Evolutionary conservation across 306 rosid genomes (phyloP).

Genomic region (Sicyos baderoa): DNA sequence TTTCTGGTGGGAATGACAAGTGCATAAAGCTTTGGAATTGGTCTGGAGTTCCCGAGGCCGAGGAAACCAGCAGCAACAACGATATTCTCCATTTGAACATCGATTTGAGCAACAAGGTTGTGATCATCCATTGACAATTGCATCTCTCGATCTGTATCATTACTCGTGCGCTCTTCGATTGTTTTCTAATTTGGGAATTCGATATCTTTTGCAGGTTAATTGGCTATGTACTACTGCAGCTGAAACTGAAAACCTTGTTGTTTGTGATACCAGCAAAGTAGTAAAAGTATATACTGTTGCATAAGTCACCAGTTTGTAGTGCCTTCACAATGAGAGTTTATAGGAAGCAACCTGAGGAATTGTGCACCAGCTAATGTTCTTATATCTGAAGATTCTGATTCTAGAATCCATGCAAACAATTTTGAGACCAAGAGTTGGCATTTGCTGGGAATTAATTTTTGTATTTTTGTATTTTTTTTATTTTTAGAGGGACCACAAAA

Average conservation of each 20-base stretch:
- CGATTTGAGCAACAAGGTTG: slow-evolving; percentile 53
- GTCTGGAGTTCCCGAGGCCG: slow-evolving; percentile 36
- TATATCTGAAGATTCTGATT: neutral
- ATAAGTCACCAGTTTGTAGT: slow-evolving; percentile 24
- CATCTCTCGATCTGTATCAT: slow-evolving; percentile 8
- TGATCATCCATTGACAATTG: slow-evolving; percentile 24
- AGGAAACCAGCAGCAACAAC: slow-evolving; percentile 17
- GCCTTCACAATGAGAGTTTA: slow-evolving; percentile 12
- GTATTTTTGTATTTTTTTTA: too few relatives aligned
- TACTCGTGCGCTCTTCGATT: slow-evolving; percentile 12
- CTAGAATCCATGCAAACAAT: neutral
- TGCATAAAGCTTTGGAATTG: slow-evolving; percentile 82
- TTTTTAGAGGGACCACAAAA: too few relatives aligned
- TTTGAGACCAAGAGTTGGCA: neutral
- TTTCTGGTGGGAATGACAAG: slow-evolving; percentile 85
- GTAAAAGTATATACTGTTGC: slow-evolving; percentile 67
- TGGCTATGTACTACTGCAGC: slow-evolving; percentile 72
- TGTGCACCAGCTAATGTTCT: neutral
- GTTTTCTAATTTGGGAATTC: slow-evolving; percentile 4
- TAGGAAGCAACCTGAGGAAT: neutral
- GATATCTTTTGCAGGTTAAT: slow-evolving; percentile 57
- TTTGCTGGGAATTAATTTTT: neutral
- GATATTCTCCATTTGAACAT: slow-evolving; percentile 37
- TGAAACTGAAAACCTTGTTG: slow-evolving; percentile 70
- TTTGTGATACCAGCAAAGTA: slow-evolving; percentile 77